These are phyloP conservation scores for Diplosphaera chodatii DNA, from an alignment of 139 green algal species.

Conservation along the genomic window DNA sequence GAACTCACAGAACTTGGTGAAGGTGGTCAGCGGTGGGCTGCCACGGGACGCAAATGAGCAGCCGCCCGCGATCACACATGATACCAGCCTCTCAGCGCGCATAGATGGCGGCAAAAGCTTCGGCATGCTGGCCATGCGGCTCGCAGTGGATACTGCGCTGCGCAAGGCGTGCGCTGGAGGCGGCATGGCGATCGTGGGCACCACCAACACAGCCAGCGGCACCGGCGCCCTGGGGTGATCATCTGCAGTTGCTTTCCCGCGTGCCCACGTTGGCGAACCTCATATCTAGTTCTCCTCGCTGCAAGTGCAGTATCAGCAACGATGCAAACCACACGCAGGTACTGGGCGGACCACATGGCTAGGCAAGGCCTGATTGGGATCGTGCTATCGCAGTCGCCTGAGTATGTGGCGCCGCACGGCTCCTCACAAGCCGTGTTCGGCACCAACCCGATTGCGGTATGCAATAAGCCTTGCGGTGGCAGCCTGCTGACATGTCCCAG, in stretches of 20 bases:
- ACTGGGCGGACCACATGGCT: slow-evolving; percentile 53
- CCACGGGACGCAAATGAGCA: slow-evolving; percentile 20
- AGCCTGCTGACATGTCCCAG: no score
- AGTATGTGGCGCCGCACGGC: slow-evolving; percentile 72
- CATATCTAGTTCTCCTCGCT: no score
- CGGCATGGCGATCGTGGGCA: slow-evolving; percentile 67
- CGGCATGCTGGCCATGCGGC: slow-evolving; percentile 62
- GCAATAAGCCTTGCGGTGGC: no score
- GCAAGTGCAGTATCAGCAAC: no score
- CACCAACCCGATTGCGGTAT: slow-evolving; percentile 70
- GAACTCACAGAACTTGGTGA: slow-evolving; percentile 80
- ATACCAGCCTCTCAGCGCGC: slow-evolving; percentile 47
- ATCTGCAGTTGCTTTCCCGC: no score
- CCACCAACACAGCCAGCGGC: slow-evolving; percentile 57
- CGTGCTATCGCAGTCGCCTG: slow-evolving; percentile 65
- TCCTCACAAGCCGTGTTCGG: slow-evolving; percentile 68
- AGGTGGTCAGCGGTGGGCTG: slow-evolving; percentile 63
- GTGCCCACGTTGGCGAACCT: no score
- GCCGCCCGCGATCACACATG: slow-evolving; percentile 22
- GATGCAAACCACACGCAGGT: no score
- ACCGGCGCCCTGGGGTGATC: slow-evolving; percentile 62
- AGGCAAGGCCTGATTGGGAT: slow-evolving; percentile 59
- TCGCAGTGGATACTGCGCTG: slow-evolving; percentile 1
- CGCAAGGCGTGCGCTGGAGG: slow-evolving; percentile 31
- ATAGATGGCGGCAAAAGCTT: slow-evolving; percentile 57